These are phyloP conservation scores for Jaltomata sinuosa DNA, from an alignment of 257 asterid species.

Conservation along the genomic window DNA sequence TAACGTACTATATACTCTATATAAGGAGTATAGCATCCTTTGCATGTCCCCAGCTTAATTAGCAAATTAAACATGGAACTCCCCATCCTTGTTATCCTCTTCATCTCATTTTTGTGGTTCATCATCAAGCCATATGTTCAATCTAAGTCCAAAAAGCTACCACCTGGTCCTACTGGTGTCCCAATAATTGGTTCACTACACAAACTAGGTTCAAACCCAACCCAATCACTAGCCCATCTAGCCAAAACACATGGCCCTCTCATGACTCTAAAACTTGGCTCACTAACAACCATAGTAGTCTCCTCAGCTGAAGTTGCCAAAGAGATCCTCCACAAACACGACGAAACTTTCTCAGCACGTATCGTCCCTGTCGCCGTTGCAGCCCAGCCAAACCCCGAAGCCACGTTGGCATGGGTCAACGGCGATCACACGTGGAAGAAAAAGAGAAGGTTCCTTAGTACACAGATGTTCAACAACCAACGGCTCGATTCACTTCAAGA, in stretches of 20 bases:
- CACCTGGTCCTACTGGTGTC: slow-evolving; percentile 4
- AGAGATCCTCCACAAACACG: slow-evolving; percentile 9
- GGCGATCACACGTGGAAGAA: background rate
- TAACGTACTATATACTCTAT: background rate
- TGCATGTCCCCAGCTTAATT: background rate
- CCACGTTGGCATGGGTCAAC: background rate
- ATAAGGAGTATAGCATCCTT: background rate
- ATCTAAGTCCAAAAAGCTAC: background rate
- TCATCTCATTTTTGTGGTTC: background rate
- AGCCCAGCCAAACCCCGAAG: background rate
- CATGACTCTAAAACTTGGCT: slow-evolving; percentile 9
- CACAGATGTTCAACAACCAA: background rate
- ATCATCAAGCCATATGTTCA: background rate
- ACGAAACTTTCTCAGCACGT: slow-evolving; percentile 2
- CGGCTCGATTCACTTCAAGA: background rate
- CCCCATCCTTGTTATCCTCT: background rate
- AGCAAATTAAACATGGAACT: background rate
- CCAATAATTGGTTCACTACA: background rate
- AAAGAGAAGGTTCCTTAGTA: background rate
- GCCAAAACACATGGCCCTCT: slow-evolving; percentile 5
- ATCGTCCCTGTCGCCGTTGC: background rate
- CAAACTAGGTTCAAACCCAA: background rate
- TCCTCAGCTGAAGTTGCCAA: slow-evolving; percentile 2
- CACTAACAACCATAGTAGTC: background rate
- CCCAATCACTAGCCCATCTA: background rate